Conservation (phyloP, 768 basidiomycete genomes). For the Naematelia encephala region DNA sequence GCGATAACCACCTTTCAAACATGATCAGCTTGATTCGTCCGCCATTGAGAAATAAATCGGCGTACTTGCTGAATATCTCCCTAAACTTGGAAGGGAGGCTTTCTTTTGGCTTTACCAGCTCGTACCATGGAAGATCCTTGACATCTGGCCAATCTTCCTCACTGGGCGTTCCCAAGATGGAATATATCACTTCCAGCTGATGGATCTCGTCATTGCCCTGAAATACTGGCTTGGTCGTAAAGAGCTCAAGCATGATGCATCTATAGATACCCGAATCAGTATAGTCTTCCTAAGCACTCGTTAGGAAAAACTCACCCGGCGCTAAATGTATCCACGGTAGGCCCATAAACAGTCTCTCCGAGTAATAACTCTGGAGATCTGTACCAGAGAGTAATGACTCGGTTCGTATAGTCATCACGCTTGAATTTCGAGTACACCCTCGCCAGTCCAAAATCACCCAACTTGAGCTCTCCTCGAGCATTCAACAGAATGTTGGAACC, state of each 20-base stretch:
- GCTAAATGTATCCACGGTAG: constrained; percentile 99
- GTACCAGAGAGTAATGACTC: constrained; percentile 99
- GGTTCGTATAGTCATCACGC: constrained; percentile 93
- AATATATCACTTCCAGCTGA: constrained; percentile 90
- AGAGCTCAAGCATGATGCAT: constrained; percentile 98
- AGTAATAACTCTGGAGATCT: constrained; percentile 90
- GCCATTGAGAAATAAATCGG: constrained; percentile 1
- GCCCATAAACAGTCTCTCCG: constrained; percentile 92
- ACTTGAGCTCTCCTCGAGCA: constrained; percentile 84
- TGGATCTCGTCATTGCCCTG: constrained; percentile 98
- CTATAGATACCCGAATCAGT: no score
- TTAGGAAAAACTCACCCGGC: constrained; percentile 72
- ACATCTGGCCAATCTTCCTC: constrained; percentile 77
- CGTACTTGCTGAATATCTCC: constrained; percentile 78
- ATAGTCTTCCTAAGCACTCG: no score
- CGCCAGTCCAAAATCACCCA: constrained; percentile 95
- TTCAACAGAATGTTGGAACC: constrained; percentile 96
- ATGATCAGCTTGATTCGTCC: neutral
- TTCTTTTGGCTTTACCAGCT: constrained; percentile 89
- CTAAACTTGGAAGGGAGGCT: constrained; percentile 70
- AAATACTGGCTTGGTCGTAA: constrained; percentile 92
- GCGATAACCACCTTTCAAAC: constrained; percentile 81
- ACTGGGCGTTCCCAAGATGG: constrained; percentile 80
- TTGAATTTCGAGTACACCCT: constrained; percentile 91
- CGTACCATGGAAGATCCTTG: constrained; percentile 89